Conservation (phyloP, 2,329 filamentous ascomycete genomes). For the Beauveria pseudobassiana region DNA sequence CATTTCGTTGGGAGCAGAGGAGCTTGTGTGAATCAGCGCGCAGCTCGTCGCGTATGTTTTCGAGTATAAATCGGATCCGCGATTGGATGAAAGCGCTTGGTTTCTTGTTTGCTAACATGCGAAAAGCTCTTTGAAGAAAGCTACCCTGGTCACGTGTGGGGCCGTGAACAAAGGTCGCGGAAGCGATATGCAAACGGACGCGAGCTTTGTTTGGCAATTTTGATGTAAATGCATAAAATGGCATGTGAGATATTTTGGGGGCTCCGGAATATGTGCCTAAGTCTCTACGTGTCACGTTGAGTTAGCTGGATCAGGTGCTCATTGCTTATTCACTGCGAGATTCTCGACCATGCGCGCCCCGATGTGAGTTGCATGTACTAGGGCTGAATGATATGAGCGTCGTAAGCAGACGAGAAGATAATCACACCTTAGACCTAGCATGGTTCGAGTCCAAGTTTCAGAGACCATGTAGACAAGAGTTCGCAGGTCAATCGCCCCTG, state of each 20-base stretch:
- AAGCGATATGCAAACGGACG: slow-evolving; percentile 16
- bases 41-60: not conserved
- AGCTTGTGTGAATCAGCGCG: not conserved
- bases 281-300: not conserved
- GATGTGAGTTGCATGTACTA: too few relatives aligned
- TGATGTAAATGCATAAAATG: too few relatives aligned
- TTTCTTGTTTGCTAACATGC: not conserved
- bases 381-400: too few relatives aligned
- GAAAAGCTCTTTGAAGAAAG: slow-evolving; percentile 2
- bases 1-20: not conserved
- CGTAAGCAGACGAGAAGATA: too few relatives aligned
- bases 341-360: too few relatives aligned
- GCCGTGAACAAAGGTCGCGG: not conserved
- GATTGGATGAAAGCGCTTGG: not conserved
- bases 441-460: not conserved
- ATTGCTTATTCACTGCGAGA: too few relatives aligned
- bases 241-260: too few relatives aligned
- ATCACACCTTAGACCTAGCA: not conserved
- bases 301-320: not conserved
- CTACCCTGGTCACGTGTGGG: slow-evolving; percentile 10
- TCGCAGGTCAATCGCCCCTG: too few relatives aligned
- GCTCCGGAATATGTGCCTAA: not conserved
- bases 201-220: slow-evolving; percentile 20
- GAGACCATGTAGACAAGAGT: too few relatives aligned
- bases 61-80: not conserved